These are phyloP conservation scores for Meredithiella fracta DNA, from an alignment of 2,329 filamentous ascomycete species.

Conservation along the genomic window DNA sequence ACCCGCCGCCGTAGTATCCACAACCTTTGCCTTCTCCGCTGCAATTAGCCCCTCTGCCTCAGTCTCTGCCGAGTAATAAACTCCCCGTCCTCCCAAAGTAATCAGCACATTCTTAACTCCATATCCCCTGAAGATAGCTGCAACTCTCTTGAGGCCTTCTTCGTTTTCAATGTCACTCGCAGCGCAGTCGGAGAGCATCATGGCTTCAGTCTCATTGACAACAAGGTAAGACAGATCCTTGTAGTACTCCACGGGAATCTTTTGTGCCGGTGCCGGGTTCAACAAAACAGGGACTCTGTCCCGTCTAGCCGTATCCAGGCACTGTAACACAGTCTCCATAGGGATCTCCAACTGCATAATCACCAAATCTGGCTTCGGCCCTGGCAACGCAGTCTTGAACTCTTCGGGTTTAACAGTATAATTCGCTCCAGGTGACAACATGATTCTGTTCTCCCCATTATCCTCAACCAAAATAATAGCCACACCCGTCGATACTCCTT, in stretches of 20 bases:
- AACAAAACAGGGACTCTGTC: constrained; percentile 40
- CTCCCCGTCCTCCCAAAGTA: constrained; percentile 48
- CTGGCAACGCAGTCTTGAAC: constrained; percentile 16
- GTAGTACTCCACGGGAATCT: constrained; percentile 42
- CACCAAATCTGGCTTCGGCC: constrained; percentile 34
- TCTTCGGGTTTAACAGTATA: constrained; percentile 13
- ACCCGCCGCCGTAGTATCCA: constrained; percentile 60
- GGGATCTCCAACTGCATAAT: constrained; percentile 47
- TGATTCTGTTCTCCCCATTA: constrained; percentile 40
- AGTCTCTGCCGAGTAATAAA: constrained; percentile 31
- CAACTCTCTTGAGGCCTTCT: constrained; percentile 4
- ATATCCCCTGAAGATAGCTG: constrained; percentile 34
- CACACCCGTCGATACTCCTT: constrained; percentile 33
- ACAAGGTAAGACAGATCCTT: constrained; percentile 46
- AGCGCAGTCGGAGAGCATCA: constrained; percentile 28
- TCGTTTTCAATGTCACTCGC: constrained; percentile 4
- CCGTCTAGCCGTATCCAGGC: constrained; percentile 26
- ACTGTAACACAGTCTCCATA: constrained; percentile 32
- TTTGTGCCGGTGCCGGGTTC: constrained; percentile 52
- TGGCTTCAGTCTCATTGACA: constrained; percentile 59
- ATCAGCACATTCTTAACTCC: constrained; percentile 50
- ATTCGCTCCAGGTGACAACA: constrained; percentile 41
- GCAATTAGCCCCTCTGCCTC: constrained; percentile 26
- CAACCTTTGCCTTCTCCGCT: constrained; percentile 37
- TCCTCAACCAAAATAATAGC: constrained; percentile 43